Percentiles rank a stretch among this genome's conserved stretches.
Evolutionary conservation across 148 eudicot genomes (phyloP).

Genomic region (Fallopia convolvulus): DNA sequence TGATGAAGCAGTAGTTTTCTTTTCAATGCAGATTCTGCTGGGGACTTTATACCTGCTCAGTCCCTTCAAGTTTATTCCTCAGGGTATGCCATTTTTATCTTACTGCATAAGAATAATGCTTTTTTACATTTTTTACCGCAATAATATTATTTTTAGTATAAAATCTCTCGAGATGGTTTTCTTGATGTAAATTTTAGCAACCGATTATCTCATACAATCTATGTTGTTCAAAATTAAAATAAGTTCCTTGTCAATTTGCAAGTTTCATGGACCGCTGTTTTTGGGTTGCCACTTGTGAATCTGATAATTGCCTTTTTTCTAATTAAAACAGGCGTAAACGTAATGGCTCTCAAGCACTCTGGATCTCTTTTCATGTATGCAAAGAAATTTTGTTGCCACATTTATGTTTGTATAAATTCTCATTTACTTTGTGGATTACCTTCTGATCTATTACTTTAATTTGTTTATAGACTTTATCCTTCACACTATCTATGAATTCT

Average conservation of each 20-base stretch:
- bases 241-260: too few species aligned
- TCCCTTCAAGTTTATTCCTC: conserved; percentile 43
- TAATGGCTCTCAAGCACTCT: conserved; percentile 69
- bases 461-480: not conserved
- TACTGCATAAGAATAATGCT: not conserved
- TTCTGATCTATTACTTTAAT: too few species aligned
- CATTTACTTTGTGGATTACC: not conserved
- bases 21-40: conserved; percentile 38
- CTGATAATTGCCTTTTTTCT: not conserved
- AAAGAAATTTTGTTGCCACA: conserved; percentile 86
- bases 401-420: conserved; percentile 34
- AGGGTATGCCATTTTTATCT: conserved; percentile 25
- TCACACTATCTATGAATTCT: too few species aligned
- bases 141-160: too few species aligned
- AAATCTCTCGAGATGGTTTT: too few species aligned
- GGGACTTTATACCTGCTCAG: conserved; percentile 31
- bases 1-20: not conserved
- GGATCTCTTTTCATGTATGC: conserved; percentile 99
- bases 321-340: not conserved
- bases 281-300: not conserved
- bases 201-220: too few species aligned
- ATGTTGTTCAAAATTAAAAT: too few species aligned
- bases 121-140: too few species aligned
- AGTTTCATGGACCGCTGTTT: too few species aligned
- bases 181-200: too few species aligned